Base-by-base conservation (phyloP, 2,329 filamentous ascomycete genomes). In the Sordariomycetes sp. region DNA sequence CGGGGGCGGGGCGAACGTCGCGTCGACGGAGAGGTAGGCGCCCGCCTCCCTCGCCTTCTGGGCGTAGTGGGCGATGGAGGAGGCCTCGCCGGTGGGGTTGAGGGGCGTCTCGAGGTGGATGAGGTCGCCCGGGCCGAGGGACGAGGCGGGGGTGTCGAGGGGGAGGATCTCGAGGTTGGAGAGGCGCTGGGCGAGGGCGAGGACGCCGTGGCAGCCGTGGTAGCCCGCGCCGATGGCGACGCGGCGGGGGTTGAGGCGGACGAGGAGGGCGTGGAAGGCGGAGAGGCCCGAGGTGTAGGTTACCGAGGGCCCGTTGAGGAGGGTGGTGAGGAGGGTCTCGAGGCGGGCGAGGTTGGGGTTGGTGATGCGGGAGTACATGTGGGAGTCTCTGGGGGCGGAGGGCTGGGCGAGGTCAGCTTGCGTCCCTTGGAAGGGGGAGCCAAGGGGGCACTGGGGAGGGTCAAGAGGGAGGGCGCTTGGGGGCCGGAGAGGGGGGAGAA, bases 71-170 rank as follows among this genome's bases (percentile, higher is more conserved):
- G 76, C 75, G 32, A 99, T 84, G 64, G 89, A 76, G 63, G 82
- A 85, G 1, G 90, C 90, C 64, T 86, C 85, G 55, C 94, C 94
- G 1, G 86, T 86, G 0, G 94, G 94, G 70, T 99, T 99, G 45
- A 96, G 76, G 0, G 94, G 94, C 4, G 92, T 97, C 74, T 99
- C 94, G 55, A 97, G 77, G 68, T 96, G 89, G 55, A 99, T 79
- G 2, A 97, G 75, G 68, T 97, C 94, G 2, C 92, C 92, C 2
- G 80, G 72, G 25, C 83, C 77, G 2, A 97, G 76, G 36, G 84
- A 79, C 48, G 81, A 79, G 15, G 79, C 75, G 10, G 82, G 75
- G 65, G 83, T 88, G 64, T 86, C 80, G 15, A 97, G 78, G 24
- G 84, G 78, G 2, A 96, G 76, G 62, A 86, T 79, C 67, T 85